Conservation (phyloP, 1,284 basidiomycete species). For the Ceratorhiza oryzae-sativae region DNA sequence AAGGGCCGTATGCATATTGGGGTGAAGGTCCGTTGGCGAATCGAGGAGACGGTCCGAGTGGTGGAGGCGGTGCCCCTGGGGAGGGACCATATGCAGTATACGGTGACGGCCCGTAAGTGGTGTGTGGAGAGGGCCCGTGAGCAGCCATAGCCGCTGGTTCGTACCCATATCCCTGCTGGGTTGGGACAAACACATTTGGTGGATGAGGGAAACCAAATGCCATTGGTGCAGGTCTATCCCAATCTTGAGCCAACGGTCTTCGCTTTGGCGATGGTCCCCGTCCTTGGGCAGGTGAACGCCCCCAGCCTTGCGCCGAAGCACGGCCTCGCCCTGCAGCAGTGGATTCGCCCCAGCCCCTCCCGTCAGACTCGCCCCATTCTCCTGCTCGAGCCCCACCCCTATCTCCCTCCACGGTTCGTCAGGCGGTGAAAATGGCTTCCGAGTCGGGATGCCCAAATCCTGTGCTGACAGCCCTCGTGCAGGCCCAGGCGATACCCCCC, state of each 20-base stretch:
- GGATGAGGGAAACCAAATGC: not conserved
- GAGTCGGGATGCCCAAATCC: not conserved
- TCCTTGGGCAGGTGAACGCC: not conserved
- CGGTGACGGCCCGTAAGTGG: conserved; percentile 18
- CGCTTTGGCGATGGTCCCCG: not conserved
- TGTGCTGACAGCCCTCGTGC: not conserved
- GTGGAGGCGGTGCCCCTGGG: not conserved
- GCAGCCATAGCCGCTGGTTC: not conserved
- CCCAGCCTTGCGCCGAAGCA: conserved; percentile 2
- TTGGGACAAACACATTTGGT: not conserved
- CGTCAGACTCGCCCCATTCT: not conserved
- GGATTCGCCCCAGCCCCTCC: not conserved
- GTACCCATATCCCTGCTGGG: not conserved
- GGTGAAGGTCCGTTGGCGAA: not conserved
- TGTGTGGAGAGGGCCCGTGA: not conserved
- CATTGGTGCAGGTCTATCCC: not conserved
- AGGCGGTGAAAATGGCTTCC: not conserved
- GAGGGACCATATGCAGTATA: conserved; percentile 15
- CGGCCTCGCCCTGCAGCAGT: not conserved
- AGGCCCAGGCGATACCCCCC: not conserved
- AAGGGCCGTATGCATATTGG: too few species aligned
- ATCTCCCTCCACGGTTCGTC: not conserved
- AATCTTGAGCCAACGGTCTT: not conserved
- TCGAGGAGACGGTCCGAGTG: not conserved
- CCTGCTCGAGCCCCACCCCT: not conserved